Conservation (phyloP, 192 early-diverging fungal species). For the Funneliformis geosporum region DNA sequence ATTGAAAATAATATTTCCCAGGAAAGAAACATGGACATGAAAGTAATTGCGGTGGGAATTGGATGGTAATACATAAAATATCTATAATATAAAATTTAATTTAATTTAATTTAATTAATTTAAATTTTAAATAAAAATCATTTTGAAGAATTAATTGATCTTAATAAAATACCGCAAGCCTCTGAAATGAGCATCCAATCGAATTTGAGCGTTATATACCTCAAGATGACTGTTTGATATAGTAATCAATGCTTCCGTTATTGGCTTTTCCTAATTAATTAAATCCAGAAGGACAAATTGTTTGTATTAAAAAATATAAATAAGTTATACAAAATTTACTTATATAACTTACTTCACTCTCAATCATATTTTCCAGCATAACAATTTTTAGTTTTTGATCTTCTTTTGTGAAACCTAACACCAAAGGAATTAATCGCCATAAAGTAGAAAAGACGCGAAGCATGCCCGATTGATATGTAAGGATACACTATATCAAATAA, state of each 20-base stretch:
- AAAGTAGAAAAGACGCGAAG: slow-evolving; percentile 43
- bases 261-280: slow-evolving; percentile 37
- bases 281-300: neutral
- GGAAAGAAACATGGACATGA: slow-evolving; percentile 46
- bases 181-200: slow-evolving; percentile 57
- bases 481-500: slow-evolving; percentile 39
- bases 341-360: slow-evolving; percentile 33
- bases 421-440: slow-evolving; percentile 45
- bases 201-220: slow-evolving; percentile 51
- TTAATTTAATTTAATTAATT: neutral
- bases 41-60: slow-evolving; percentile 46
- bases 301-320: neutral
- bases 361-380: slow-evolving; percentile 47
- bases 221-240: slow-evolving; percentile 49
- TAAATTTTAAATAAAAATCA: neutral
- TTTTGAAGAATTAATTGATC: neutral
- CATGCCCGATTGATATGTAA: slow-evolving; percentile 44
- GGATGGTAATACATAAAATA: slow-evolving; percentile 59
- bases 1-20: slow-evolving; percentile 53
- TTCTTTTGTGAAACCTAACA: slow-evolving; percentile 46
- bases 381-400: slow-evolving; percentile 43
- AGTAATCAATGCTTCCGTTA: slow-evolving; percentile 45
- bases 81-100: slow-evolving; percentile 29
- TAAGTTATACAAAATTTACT: neutral
- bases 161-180: slow-evolving; percentile 51